Percentiles rank a stretch among this genome's conserved stretches.
These are phyloP conservation scores for Coix lacrymajobi DNA, from an alignment of 176 grass and related monocot species.

Conservation along the genomic window DNA sequence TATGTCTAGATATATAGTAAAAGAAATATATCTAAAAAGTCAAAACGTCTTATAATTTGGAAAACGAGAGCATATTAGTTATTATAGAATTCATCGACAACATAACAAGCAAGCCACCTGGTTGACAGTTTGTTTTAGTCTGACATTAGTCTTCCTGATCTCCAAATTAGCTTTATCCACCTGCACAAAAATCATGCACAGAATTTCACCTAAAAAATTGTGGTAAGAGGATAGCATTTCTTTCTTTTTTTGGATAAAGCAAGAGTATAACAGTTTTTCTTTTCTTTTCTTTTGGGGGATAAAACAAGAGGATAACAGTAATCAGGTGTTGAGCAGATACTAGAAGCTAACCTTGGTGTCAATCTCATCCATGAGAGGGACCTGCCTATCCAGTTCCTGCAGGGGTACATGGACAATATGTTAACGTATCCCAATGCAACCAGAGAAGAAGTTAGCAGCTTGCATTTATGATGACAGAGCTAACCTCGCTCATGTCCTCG, in stretches of 20 bases:
- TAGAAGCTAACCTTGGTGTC: conserved; percentile 58
- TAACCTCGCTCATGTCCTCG: conserved; percentile 80
- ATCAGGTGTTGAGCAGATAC: neutral
- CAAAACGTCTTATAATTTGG: no score
- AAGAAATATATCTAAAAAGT: no score
- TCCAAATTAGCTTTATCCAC: conserved; percentile 72
- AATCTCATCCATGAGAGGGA: conserved; percentile 84
- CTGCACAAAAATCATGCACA: conserved; percentile 22
- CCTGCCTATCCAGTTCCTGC: conserved; percentile 89
- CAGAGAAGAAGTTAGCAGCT: neutral
- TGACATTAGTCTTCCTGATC: conserved; percentile 86
- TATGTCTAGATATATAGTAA: no score
- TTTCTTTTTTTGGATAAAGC: no score
- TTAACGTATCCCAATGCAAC: neutral
- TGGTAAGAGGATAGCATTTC: neutral
- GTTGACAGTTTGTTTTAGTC: conserved; percentile 74
- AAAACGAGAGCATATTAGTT: no score
- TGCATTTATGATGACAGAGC: neutral
- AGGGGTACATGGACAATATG: neutral
- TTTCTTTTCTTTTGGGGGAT: no score
- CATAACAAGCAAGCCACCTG: conserved; percentile 25
- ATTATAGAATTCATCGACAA: neutral
- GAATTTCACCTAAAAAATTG: neutral
- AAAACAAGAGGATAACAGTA: neutral
- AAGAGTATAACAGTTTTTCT: neutral